Percentiles rank a stretch among this genome's conserved stretches.
Evolutionary conservation across 331 rosid genomes (phyloP).

Genomic region (Pyrus hybrid): DNA sequence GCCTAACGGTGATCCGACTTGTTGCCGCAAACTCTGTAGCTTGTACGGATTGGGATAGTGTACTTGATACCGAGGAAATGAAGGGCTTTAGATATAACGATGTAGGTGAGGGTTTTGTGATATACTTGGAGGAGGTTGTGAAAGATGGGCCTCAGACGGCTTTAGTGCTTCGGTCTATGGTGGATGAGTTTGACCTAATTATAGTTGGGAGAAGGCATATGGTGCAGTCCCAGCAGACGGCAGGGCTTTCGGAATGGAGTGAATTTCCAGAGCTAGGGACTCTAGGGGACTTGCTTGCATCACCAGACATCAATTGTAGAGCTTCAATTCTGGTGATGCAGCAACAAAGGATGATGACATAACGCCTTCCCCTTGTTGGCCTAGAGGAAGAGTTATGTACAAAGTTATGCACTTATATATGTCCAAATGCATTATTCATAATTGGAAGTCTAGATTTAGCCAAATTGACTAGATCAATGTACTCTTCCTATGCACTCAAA

Average conservation of each 20-base stretch:
- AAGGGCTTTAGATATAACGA: constrained; percentile 6
- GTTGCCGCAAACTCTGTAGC: not conserved
- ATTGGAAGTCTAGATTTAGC: not conserved
- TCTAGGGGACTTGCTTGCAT: constrained; percentile 52
- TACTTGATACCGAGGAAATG: constrained; percentile 23
- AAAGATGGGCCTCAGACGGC: constrained; percentile 31
- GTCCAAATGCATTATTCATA: not conserved
- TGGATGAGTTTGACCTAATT: constrained; percentile 24
- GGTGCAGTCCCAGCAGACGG: constrained; percentile 16
- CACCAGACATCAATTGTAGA: constrained; percentile 22
- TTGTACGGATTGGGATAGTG: constrained; percentile 4
- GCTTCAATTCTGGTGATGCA: constrained; percentile 42
- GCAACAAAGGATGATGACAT: constrained; percentile 21
- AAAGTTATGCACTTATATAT: not conserved
- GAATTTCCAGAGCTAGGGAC: constrained; percentile 45
- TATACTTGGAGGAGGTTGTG: constrained; percentile 2
- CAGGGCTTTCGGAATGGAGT: constrained; percentile 43
- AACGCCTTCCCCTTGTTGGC: not conserved
- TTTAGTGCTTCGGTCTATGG: constrained; percentile 12
- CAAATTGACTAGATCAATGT: too few species aligned
- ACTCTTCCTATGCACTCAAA: too few species aligned
- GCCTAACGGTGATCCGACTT: constrained; percentile 17
- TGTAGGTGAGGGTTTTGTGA: constrained; percentile 6
- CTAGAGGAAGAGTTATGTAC: not conserved
- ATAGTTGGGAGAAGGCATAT: constrained; percentile 43